Conservation (phyloP, 108 stramenopile genomes). For the Conticribra weissflogii region DNA sequence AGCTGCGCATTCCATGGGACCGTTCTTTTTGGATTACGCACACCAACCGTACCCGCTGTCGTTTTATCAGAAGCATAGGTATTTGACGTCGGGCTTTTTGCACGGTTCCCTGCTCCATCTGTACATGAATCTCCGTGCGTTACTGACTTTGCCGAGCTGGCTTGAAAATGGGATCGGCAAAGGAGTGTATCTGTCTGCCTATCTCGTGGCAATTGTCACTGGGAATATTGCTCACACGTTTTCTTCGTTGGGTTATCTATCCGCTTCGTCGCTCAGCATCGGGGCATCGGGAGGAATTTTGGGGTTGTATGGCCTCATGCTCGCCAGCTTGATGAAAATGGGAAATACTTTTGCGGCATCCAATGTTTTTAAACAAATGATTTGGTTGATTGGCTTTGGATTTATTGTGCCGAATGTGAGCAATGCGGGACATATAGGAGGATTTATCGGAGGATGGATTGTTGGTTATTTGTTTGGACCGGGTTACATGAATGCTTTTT, state of each 20-base stretch:
- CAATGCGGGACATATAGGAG: conserved; percentile 72
- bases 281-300: conserved; percentile 83
- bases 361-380: conserved; percentile 62
- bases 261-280: conserved; percentile 46
- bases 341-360: conserved; percentile 47
- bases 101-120: conserved; percentile 76
- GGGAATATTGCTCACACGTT: conserved; percentile 66
- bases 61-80: conserved; percentile 66
- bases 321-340: conserved; percentile 66
- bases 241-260: conserved; percentile 28
- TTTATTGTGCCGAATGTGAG: conserved; percentile 59
- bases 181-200: conserved; percentile 71
- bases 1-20: conserved; percentile 55
- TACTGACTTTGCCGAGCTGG: conserved; percentile 65
- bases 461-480: conserved; percentile 73
- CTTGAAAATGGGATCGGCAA: conserved; percentile 58
- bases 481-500: conserved; percentile 60
- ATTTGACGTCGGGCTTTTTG: conserved; percentile 75
- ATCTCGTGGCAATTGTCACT: conserved; percentile 59
- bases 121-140: conserved; percentile 55
- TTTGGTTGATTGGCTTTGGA: conserved; percentile 57
- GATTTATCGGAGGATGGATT: conserved; percentile 69
- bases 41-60: conserved; percentile 53
- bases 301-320: conserved; percentile 77
- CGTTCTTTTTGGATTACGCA: conserved; percentile 57